Conservation (phyloP, 2,329 filamentous ascomycete genomes). For the Dothistroma septosporum region DNA sequence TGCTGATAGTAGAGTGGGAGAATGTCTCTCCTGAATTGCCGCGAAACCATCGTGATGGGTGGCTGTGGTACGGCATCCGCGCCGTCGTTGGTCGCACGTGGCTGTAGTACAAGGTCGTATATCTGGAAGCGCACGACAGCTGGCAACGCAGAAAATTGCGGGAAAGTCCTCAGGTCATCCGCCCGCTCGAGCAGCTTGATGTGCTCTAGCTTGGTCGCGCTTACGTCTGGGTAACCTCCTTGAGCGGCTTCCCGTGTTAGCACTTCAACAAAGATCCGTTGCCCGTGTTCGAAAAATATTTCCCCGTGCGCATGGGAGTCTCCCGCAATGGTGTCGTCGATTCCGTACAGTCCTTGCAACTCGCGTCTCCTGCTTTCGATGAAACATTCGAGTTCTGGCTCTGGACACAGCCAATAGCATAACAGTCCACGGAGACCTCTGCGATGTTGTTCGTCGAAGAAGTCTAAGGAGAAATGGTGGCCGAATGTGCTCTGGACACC, state of each 20-base stretch:
- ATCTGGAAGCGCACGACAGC: background rate
- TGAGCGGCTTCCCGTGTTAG: background rate
- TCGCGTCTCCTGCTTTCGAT: background rate
- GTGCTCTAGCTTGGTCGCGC: background rate
- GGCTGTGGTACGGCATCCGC: background rate
- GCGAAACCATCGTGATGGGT: background rate
- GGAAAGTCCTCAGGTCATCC: background rate
- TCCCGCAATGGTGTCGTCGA: background rate
- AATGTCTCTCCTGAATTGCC: background rate
- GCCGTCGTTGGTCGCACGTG: background rate
- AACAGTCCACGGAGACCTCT: background rate
- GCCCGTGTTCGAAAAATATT: no score
- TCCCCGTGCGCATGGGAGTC: no score
- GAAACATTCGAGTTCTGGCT: background rate
- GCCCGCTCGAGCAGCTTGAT: background rate
- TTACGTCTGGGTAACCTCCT: background rate
- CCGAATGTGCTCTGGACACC: background rate
- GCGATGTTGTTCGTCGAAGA: background rate
- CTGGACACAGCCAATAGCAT: background rate
- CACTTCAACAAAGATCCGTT: background rate
- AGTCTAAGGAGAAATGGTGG: background rate
- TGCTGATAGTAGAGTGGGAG: background rate
- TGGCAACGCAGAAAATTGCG: background rate
- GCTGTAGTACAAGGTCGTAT: background rate
- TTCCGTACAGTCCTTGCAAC: background rate